phyloP scores from a whole-genome alignment of 2,329 filamentous ascomycete genomes.

The Didymella exigua region DNA sequence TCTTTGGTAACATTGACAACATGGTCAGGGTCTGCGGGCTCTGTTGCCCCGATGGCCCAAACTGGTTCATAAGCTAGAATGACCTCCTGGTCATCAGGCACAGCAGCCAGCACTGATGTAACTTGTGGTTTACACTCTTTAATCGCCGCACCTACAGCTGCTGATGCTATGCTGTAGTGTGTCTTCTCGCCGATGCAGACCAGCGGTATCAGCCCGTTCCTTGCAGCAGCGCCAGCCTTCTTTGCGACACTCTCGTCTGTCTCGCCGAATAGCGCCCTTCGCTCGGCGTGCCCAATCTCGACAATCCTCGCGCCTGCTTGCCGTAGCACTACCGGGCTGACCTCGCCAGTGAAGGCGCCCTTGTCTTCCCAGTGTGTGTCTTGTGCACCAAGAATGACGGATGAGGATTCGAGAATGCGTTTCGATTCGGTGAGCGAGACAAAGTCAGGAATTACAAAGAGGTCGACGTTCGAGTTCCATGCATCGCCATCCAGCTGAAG shows the following conservation, averaged over 20 bases:
- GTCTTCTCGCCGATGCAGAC: conserved; percentile 80
- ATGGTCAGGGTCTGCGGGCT: conserved; percentile 74
- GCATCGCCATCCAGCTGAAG: conserved; percentile 58
- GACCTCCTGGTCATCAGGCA: conserved; percentile 69
- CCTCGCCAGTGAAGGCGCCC: conserved; percentile 79
- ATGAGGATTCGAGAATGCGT: conserved; percentile 56
- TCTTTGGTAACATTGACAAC: conserved; percentile 72
- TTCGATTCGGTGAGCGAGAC: conserved; percentile 65
- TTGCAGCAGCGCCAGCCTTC: conserved; percentile 71
- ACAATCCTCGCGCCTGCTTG: conserved; percentile 74
- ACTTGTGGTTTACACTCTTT: conserved; percentile 71
- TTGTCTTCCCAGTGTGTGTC: conserved; percentile 72
- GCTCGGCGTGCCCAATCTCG: conserved; percentile 81
- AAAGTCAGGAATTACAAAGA: conserved; percentile 82
- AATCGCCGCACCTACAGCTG: conserved; percentile 64
- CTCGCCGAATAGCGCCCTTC: conserved; percentile 73
- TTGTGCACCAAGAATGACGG: conserved; percentile 73
- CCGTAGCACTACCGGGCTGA: conserved; percentile 70
- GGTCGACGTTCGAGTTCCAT: conserved; percentile 63
- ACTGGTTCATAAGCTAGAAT: conserved; percentile 87
- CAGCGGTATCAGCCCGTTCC: conserved; percentile 75
- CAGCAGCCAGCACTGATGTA: conserved; percentile 63
- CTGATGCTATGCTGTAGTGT: conserved; percentile 51
- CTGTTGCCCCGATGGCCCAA: conserved; percentile 80
- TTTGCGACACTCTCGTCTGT: conserved; percentile 69